Evolutionary conservation across 2,329 filamentous ascomycete genomes (phyloP).

Genomic region (Grosmannia serpens): DNA sequence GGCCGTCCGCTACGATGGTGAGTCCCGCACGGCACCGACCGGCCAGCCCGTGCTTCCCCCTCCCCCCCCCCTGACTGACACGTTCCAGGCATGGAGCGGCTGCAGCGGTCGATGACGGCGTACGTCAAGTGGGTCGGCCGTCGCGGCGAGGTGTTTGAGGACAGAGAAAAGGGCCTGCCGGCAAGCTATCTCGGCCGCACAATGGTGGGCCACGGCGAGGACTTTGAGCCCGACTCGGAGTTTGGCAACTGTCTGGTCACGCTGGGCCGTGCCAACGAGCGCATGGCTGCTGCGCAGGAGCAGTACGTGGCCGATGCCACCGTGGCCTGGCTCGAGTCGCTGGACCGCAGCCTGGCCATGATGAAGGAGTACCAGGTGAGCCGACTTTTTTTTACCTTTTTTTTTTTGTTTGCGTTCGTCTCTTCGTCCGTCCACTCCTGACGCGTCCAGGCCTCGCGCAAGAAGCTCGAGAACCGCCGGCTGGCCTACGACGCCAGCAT

Average conservation of each 20-base stretch:
- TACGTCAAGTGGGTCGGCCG: slow-evolving; percentile 86
- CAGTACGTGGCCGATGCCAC: slow-evolving; percentile 68
- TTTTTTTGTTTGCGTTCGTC: too few species aligned
- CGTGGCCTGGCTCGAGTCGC: slow-evolving; percentile 77
- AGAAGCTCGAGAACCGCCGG: slow-evolving; percentile 84
- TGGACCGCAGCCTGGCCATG: slow-evolving; percentile 80
- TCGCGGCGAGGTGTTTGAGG: slow-evolving; percentile 65
- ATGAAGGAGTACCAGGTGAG: slow-evolving; percentile 93
- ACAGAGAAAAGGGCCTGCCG: slow-evolving; percentile 78
- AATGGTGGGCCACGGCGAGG: slow-evolving; percentile 83
- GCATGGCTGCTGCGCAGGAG: slow-evolving; percentile 76
- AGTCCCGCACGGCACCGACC: slow-evolving; percentile 12
- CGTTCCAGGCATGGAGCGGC: slow-evolving; percentile 62
- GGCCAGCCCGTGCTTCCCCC: neutral
- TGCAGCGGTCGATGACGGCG: slow-evolving; percentile 73
- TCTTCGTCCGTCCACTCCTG: too few species aligned
- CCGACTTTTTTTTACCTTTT: too few species aligned
- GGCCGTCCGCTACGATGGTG: slow-evolving; percentile 79
- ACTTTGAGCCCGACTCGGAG: slow-evolving; percentile 83
- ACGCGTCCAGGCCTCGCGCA: slow-evolving; percentile 41
- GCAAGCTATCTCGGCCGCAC: slow-evolving; percentile 68
- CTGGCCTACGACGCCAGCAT: slow-evolving; percentile 85
- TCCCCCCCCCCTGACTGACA: neutral
- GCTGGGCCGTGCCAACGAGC: slow-evolving; percentile 79
- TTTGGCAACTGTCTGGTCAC: slow-evolving; percentile 77